A percentile compares a stretch with the other conserved stretches of the same genome.
phyloP scores from a whole-genome alignment of 192 early-diverging fungal genomes.

The Phycomyces nitens region DNA sequence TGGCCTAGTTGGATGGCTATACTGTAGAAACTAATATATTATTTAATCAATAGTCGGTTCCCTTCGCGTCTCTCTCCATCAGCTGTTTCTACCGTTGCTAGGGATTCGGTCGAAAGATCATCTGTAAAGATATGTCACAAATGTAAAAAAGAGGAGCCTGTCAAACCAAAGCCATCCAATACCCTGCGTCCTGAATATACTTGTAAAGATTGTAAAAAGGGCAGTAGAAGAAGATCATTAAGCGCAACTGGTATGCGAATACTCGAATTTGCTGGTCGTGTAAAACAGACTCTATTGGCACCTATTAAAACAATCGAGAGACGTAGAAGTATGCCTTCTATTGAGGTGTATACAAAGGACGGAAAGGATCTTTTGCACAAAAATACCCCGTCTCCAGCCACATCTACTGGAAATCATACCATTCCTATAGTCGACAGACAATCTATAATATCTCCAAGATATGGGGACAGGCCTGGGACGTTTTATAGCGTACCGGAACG shows the following conservation, averaged over 20 bases:
- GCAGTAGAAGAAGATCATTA: background rate
- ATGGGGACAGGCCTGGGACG: no score
- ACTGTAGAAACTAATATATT: background rate
- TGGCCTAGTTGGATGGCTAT: background rate
- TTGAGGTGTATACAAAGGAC: background rate
- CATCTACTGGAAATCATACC: no score
- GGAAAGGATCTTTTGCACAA: background rate
- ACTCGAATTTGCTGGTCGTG: background rate
- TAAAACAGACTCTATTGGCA: background rate
- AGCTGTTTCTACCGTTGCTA: background rate
- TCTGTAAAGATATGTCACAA: background rate
- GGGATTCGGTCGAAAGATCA: background rate
- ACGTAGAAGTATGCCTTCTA: background rate
- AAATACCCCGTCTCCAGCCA: background rate
- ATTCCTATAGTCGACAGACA: no score
- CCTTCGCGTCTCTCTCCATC: background rate
- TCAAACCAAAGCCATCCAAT: background rate
- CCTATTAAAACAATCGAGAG: constrained; percentile 1
- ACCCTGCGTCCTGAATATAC: background rate
- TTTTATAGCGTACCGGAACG: no score
- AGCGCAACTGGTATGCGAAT: background rate
- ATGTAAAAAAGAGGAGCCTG: constrained; percentile 2
- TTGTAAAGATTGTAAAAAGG: background rate
- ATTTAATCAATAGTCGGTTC: background rate
- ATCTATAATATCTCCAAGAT: no score